Conservation (phyloP, 345 rosid genomes). For the Lepidium sativum region DNA sequence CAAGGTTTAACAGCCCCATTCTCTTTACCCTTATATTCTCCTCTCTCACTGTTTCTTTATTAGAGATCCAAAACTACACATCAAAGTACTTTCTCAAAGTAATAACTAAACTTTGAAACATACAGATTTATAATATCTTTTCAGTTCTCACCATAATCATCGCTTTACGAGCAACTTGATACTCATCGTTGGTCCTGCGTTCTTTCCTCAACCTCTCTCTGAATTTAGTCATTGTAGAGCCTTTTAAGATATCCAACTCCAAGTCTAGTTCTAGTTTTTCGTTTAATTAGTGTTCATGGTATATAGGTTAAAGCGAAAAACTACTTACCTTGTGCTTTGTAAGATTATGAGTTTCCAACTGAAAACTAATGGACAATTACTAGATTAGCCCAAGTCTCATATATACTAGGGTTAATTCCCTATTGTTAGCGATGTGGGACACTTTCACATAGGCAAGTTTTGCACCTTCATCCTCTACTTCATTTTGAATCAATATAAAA, state of each 20-base stretch:
- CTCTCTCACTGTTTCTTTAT: neutral
- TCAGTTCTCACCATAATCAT: conserved; percentile 38
- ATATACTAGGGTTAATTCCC: no score
- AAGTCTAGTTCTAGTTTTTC: conserved; percentile 10
- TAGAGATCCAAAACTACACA: conserved; percentile 11
- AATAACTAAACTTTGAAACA: neutral
- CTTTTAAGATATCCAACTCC: no score
- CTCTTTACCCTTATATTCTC: conserved; percentile 37
- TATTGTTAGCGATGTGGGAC: no score
- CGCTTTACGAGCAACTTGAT: conserved; percentile 62
- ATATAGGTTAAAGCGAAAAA: neutral
- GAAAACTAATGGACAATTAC: no score
- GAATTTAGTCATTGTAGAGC: no score
- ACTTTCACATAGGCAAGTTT: conserved; percentile 53
- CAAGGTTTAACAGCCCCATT: conserved; percentile 48
- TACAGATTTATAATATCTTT: neutral
- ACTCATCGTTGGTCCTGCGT: conserved; percentile 41
- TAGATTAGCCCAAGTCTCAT: no score
- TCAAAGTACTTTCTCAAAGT: neutral
- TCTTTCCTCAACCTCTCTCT: conserved; percentile 22
- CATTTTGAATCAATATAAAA: conserved; percentile 58
- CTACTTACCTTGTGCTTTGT: conserved; percentile 47
- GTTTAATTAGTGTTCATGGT: conserved; percentile 17
- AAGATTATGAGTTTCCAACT: no score
- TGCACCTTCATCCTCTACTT: conserved; percentile 39